Evolutionary conservation across 306 rosid species (phyloP).

Genomic region (Rosa chinensis): DNA sequence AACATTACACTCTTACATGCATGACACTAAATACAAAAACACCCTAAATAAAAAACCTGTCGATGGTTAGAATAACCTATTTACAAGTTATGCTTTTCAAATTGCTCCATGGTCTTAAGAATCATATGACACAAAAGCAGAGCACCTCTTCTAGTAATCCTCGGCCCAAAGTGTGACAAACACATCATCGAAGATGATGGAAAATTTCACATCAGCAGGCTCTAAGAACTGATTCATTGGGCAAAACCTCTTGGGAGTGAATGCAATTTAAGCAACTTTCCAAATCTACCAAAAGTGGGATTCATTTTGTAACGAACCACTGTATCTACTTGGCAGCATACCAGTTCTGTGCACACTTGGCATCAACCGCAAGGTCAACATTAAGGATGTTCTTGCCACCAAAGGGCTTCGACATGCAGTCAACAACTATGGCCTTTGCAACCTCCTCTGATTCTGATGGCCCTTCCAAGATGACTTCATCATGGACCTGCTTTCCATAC

Average conservation of each 20-base stretch:
- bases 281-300: not conserved
- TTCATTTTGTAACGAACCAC: not conserved
- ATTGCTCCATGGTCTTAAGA: conserved; percentile 1
- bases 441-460: conserved; percentile 78
- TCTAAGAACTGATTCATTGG: not conserved
- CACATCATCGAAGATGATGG: conserved; percentile 27
- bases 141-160: conserved; percentile 4
- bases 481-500: conserved; percentile 66
- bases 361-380: conserved; percentile 83
- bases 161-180: conserved; percentile 5
- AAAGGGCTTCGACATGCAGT: conserved; percentile 92
- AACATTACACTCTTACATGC: not conserved
- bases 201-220: conserved; percentile 32
- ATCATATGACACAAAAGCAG: not conserved
- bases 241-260: conserved; percentile 4
- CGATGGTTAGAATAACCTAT: conserved; percentile 5
- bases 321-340: conserved; percentile 62
- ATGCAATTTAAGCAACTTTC: not conserved
- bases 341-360: conserved; percentile 91
- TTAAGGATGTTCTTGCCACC: conserved; percentile 65
- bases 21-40: not conserved
- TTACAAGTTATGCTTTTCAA: conserved; percentile 16
- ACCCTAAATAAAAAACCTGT: not conserved
- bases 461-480: conserved; percentile 97
- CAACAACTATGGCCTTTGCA: conserved; percentile 83